Conservation (phyloP, 75 land plant genomes). For the Adiantum capillusveneris region DNA sequence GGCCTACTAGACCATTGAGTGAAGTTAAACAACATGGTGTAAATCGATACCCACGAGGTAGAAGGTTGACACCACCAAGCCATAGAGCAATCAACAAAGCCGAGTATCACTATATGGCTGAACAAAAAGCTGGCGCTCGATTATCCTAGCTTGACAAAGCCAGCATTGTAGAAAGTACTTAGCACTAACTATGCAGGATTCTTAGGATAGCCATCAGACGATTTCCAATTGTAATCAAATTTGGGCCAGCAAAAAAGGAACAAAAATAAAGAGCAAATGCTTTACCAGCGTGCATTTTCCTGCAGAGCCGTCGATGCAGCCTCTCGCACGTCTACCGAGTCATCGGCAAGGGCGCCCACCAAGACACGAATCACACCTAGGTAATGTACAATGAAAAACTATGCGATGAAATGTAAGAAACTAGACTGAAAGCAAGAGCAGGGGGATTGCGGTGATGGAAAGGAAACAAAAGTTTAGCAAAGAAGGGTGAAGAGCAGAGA, state of each 20-base stretch:
- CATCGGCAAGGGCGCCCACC: slow-evolving; percentile 71
- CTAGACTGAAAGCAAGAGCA: background rate
- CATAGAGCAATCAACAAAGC: too few relatives aligned
- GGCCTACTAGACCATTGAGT: too few relatives aligned
- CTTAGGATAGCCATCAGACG: too few relatives aligned
- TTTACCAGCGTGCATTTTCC: slow-evolving; percentile 66
- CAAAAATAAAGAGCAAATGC: slow-evolving; percentile 6
- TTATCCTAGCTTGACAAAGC: too few relatives aligned
- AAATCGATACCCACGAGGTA: too few relatives aligned
- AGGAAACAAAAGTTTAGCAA: background rate
- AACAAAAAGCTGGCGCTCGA: too few relatives aligned
- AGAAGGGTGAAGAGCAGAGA: background rate
- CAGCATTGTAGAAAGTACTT: too few relatives aligned
- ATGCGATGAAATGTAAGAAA: background rate
- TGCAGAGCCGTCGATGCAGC: slow-evolving; percentile 66
- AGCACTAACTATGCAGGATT: too few relatives aligned
- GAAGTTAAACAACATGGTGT: too few relatives aligned
- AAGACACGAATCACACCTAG: slow-evolving; percentile 82
- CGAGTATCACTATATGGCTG: too few relatives aligned
- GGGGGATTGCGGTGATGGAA: background rate
- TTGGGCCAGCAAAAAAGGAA: background rate
- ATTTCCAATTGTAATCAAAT: too few relatives aligned
- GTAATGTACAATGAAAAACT: background rate
- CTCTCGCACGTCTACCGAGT: slow-evolving; percentile 54
- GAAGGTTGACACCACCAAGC: too few relatives aligned